Conservation (phyloP, 345 rosid genomes). For the Linum trigynum region DNA sequence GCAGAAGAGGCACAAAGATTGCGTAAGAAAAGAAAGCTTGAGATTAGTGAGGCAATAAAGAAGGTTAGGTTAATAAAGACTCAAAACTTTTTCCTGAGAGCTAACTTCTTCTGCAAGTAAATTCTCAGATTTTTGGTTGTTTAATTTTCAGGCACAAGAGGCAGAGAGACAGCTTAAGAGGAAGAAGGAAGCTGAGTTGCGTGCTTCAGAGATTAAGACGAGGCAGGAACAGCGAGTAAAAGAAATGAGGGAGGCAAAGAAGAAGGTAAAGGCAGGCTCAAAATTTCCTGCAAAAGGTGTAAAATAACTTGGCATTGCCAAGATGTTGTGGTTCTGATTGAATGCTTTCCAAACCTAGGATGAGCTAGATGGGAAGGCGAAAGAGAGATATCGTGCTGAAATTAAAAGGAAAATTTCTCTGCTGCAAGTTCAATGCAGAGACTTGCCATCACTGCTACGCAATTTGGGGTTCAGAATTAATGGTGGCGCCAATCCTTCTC, state of each 20-base stretch:
- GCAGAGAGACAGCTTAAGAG: not conserved
- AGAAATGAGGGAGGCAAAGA: conserved; percentile 79
- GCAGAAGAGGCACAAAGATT: conserved; percentile 71
- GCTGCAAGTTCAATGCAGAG: conserved; percentile 47
- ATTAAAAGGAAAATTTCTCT: conserved; percentile 46
- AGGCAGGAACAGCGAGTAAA: conserved; percentile 76
- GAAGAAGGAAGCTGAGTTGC: conserved; percentile 38
- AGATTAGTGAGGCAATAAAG: not conserved
- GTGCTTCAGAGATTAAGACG: conserved; percentile 67
- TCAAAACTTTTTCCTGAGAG: not conserved
- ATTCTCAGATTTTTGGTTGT: not conserved
- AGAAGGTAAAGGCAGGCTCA: conserved; percentile 41
- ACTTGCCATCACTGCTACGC: conserved; percentile 72
- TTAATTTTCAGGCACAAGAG: conserved; percentile 1
- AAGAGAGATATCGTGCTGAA: conserved; percentile 55
- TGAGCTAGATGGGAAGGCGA: conserved; percentile 64
- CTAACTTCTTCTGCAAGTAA: not conserved
- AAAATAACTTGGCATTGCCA: not conserved
- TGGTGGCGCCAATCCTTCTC: conserved; percentile 42
- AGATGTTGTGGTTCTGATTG: not conserved
- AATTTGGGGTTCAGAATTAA: conserved; percentile 57
- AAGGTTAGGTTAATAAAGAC: not conserved
- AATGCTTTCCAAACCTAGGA: conserved; percentile 32
- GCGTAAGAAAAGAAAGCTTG: conserved; percentile 44
- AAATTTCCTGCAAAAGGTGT: not conserved